Base-by-base conservation (phyloP, 345 rosid species). In the Lagerstroemia speciosa region DNA sequence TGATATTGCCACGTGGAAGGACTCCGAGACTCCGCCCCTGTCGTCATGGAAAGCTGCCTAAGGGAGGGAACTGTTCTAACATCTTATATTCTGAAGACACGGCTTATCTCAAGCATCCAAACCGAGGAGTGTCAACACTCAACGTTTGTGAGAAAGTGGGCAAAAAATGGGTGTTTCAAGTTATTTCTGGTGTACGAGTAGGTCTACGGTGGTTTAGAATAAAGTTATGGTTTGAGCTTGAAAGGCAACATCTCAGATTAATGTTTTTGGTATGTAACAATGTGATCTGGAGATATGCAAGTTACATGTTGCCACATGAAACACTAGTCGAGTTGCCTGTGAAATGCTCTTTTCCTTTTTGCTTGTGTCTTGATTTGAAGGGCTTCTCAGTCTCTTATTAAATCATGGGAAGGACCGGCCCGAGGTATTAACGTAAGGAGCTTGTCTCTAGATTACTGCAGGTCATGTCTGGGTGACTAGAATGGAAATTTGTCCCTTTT, bases 1-100 rank as follows among this genome's bases (percentile, higher is more conserved):
- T 16, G 15, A 0, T 26, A 0, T 48, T 4, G 0, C 60, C 6
- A 81, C 90, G 3, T 76, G 67, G 80, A 53, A 74, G 38, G 45
- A 75, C 46, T 71, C 84, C 0, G 87, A 86, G 8, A 88, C 89
- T 43, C 91, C 89, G 29, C 86, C 86, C 1, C 40, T 83, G 62
- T 80, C 89, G 63, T 83, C 85, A 41, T 86, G 89, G 94, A 77
- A 58, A 58, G 5, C 33, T 27, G 33, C 63, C 63, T 58, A 27
- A 58, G 20, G 63, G 14, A 26, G n/a, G n/a, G 29, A 48, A 8
- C 24, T 48, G 19, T 22, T 48, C 24, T 24, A 19, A 48, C 3
- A 48, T 17, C 8, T 48, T 19, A 19, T 6, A 48, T 6, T 48
- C 55, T 48, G 55, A 41, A 9, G 14, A 41, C 3, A 14, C 15